phyloP scores from a whole-genome alignment of 2,329 filamentous ascomycete genomes.

The Neofusicoccum sp. region DNA sequence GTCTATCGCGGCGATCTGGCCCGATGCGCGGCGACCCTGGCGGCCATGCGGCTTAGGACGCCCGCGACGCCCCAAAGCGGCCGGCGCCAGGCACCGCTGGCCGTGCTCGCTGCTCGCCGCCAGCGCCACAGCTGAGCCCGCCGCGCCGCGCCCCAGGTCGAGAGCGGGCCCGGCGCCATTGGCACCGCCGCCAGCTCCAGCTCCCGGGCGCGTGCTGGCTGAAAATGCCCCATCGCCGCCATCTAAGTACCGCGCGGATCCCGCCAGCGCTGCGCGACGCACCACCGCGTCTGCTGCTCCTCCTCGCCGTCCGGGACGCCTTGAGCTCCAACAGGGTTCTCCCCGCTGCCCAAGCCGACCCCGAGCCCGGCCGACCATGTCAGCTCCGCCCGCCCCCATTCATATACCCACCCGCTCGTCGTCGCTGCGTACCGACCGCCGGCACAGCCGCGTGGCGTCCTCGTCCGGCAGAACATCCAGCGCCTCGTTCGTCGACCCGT shows the following conservation, averaged over 20 bases:
- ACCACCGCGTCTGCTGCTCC: not conserved
- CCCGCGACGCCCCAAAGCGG: not conserved
- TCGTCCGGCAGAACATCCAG: not conserved
- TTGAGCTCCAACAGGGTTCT: not conserved
- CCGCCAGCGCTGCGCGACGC: slow-evolving; percentile 1
- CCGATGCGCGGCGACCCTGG: not conserved
- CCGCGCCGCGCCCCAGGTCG: slow-evolving; percentile 3
- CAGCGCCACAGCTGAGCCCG: not conserved
- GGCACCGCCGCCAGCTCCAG: not conserved
- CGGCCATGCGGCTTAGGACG: not conserved
- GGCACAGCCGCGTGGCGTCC: not conserved
- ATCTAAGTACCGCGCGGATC: not conserved
- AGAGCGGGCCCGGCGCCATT: not conserved
- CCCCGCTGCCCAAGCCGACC: not conserved
- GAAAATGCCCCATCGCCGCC: not conserved
- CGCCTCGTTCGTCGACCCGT: not conserved
- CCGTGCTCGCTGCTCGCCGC: not conserved
- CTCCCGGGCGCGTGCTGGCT: not conserved
- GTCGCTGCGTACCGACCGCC: slow-evolving; percentile 5
- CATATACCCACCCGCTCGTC: slow-evolving; percentile 18
- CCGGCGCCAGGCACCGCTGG: not conserved
- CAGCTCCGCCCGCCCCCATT: slow-evolving; percentile 12
- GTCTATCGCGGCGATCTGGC: slow-evolving; percentile 6
- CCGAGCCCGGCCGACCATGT: not conserved
- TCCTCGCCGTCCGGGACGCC: not conserved